Evolutionary conservation across 495 filamentous ascomycete genomes (phyloP), one percentile per base, ranked within the genome.

Genomic region (Acidiella bohemica): DNA sequence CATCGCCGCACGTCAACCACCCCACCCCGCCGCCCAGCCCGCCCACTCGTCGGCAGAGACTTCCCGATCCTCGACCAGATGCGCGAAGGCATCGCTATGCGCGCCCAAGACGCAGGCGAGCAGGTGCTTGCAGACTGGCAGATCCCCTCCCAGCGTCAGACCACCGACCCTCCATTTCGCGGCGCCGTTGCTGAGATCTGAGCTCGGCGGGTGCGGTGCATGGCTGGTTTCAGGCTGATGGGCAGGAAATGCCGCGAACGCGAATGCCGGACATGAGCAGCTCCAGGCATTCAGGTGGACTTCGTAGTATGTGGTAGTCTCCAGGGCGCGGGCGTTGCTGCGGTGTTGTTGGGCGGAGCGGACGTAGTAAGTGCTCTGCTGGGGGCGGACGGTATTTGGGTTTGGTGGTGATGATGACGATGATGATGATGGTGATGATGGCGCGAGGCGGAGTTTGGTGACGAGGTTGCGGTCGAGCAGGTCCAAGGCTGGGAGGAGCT

Each of bases 41-140:
- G 79, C 85, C 65, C 81, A 64, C 64, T 86, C 81, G 50, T 76
- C 77, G 41, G 63, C 63, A 28, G 67, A 58, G 14, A 79, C 67
- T 35, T 53, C 42, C 48, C 64, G 66, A 53, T 72, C 65, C 26
- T 65, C 67, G 28, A 76, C 67, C 50, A 70, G 70, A 4, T 53
- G 45, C 10, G 65, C 65, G 40, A 85, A 67, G 22, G 81, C 53
- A 3, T 39, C 59, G 62, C 82, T 86, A 27, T 70, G 58, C 59
- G 78, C 80, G n/a, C 67, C 76, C 47, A 96, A 51, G 34, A 87
- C 53, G 60, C 83, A 88, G 14, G 88, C 88, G 19, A 96, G 65
- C 13, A 95, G 51, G 59, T 96, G 88, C 61, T 95, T 94, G 55
- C 88, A 96, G 23, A 80, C 67, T 2, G 85, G 81, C 34, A 59